Evolutionary conservation across 768 basidiomycete species (phyloP), one percentile per base, ranked within the genome.

Genomic region (Tephrocybe sp.): DNA sequence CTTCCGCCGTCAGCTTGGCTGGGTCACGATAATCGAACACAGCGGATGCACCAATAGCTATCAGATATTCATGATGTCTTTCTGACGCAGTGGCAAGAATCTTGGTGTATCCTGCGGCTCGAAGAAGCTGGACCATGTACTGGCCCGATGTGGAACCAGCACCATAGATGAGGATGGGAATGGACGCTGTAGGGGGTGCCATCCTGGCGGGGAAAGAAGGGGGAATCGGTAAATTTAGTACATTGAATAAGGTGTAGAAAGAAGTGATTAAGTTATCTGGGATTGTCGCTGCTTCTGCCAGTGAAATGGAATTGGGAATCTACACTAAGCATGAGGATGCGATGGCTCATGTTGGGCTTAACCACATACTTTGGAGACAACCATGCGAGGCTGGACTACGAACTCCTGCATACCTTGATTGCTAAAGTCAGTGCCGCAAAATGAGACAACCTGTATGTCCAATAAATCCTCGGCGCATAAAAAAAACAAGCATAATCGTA

Each of bases 181-280:
- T 51, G 13, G 58, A 52, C 8, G 64, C 64, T 19, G 61, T 56
- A 13, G 69, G 68, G 8, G 67, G 53, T 8, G 52, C 31, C 23
- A 7, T 26, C 26, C 26, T 26, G 26, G 26, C 26, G 26, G 41
- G 6, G 54, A 72, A 68, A 7, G 60, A 56, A 3, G 53, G 32
- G 4, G 72, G 69, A 5, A 61, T 13, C 19, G 72, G 69, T 4
- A 73, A 58, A 1, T 51, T 49, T 14, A 77, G 57, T 33, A 67
- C 60, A 45, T 64, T 65, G 54, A 72, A 71, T 17, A 75, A 52
- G 1, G 71, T 67, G 53, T 63, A 67, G 49, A 68, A 74, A 3
- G 71, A 65, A 9, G 68, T 72, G 45, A 75, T 55, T 39, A 72
- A 72, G 53, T 73, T 72, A 54, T 74, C 73, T 2, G 75, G 72